phyloP scores from a whole-genome alignment of 495 filamentous ascomycete species.

The Aspergillus biplanus region DNA sequence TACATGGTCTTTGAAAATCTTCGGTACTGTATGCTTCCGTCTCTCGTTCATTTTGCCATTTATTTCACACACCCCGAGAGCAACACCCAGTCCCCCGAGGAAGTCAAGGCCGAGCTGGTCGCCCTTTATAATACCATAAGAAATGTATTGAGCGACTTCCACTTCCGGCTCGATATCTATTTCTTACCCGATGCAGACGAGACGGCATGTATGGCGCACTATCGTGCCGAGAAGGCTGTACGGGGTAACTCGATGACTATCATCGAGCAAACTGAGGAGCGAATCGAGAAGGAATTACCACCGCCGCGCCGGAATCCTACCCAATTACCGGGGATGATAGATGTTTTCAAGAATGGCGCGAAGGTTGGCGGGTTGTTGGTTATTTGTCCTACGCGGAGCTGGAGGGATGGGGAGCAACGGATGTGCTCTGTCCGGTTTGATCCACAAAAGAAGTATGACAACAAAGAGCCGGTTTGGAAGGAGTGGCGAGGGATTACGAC shows the following conservation, averaged over 20 bases:
- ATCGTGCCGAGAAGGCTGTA: not conserved
- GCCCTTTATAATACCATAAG: not conserved
- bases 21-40: not conserved
- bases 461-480: not conserved
- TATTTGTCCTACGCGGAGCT: not conserved
- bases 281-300: not conserved
- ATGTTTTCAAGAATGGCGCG: not conserved
- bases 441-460: not conserved
- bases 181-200: not conserved
- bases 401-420: constrained; percentile 1
- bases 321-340: constrained; percentile 1
- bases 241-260: not conserved
- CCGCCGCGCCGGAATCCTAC: not conserved
- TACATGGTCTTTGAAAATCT: constrained; percentile 15
- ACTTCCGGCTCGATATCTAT: constrained; percentile 13
- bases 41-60: not conserved
- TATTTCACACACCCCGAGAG: not conserved
- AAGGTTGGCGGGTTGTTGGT: not conserved
- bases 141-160: not conserved
- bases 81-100: not conserved
- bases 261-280: not conserved
- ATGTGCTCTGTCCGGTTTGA: constrained; percentile 9
- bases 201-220: not conserved
- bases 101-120: not conserved
- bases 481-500: constrained; percentile 2